These are phyloP conservation scores for Pharus latifolius DNA, from an alignment of 176 grass and related monocot species.

Conservation along the genomic window DNA sequence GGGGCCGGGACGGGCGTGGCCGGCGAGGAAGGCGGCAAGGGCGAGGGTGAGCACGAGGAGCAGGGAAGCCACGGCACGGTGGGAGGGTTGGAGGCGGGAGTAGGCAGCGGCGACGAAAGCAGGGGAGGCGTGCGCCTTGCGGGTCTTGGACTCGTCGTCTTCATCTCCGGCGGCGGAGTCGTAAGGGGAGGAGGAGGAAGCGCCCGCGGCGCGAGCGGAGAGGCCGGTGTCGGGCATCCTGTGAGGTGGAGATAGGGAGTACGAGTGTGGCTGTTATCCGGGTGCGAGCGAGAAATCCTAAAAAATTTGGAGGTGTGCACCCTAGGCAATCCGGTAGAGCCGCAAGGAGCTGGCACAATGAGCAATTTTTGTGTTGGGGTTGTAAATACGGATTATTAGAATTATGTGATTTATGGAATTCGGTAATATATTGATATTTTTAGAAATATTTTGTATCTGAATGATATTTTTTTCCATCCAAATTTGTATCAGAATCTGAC, in stretches of 20 bases:
- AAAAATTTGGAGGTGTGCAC: no score
- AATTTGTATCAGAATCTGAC: no score
- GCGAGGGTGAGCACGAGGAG: constrained; percentile 43
- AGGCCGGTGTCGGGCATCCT: constrained; percentile 28
- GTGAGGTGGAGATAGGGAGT: background rate
- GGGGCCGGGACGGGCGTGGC: constrained; percentile 17
- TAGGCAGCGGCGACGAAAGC: constrained; percentile 31
- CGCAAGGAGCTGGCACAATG: no score
- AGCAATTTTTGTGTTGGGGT: no score
- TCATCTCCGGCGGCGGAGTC: background rate
- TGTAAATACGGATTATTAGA: no score
- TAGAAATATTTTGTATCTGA: no score
- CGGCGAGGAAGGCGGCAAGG: constrained; percentile 25
- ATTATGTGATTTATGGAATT: no score
- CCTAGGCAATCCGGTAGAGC: no score
- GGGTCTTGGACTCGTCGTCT: constrained; percentile 44
- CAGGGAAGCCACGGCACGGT: constrained; percentile 20
- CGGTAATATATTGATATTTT: no score
- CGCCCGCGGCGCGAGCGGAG: constrained; percentile 31
- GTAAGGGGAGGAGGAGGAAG: background rate
- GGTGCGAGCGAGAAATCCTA: no score
- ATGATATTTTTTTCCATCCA: no score
- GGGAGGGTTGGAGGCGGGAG: constrained; percentile 19
- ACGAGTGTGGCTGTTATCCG: no score
- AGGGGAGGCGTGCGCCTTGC: constrained; percentile 34